Conservation (phyloP, 2,329 filamentous ascomycete genomes). For the Fusarium longipes region DNA sequence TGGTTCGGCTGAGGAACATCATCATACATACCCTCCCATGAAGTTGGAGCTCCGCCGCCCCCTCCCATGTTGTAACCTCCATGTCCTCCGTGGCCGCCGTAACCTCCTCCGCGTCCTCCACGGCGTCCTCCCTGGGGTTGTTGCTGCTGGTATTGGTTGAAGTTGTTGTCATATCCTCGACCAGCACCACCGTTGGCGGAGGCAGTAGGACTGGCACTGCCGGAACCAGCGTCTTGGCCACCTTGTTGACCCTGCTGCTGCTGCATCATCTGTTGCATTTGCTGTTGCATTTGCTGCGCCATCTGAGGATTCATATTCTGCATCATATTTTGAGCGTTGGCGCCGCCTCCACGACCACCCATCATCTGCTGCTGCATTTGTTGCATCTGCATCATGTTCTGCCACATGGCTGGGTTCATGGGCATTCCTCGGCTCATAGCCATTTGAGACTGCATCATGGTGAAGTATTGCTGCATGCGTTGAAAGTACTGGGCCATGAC, state of each 20-base stretch:
- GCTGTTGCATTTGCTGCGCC: conserved; percentile 71
- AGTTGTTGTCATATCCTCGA: conserved; percentile 49
- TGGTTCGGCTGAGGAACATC: conserved; percentile 86
- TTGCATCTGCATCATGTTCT: conserved; percentile 81
- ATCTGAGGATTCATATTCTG: conserved; percentile 61
- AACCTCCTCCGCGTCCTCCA: conserved; percentile 49
- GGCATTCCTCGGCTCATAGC: conserved; percentile 80
- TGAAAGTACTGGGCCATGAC: conserved; percentile 99
- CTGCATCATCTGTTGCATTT: conserved; percentile 57
- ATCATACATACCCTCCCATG: conserved; percentile 98
- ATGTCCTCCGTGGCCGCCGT: conserved; percentile 44
- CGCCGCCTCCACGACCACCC: conserved; percentile 55
- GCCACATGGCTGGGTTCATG: conserved; percentile 81
- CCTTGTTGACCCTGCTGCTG: conserved; percentile 53
- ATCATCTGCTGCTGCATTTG: conserved; percentile 70
- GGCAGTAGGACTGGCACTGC: conserved; percentile 33
- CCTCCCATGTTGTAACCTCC: conserved; percentile 52
- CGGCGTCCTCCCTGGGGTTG: conserved; percentile 51
- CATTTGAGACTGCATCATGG: conserved; percentile 94
- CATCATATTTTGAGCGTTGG: conserved; percentile 55
- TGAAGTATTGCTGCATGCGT: conserved; percentile 97
- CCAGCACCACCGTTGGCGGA: conserved; percentile 43
- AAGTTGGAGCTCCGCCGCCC: conserved; percentile 75
- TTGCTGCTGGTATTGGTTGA: conserved; percentile 58
- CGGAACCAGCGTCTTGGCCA: conserved; percentile 46